phyloP scores from a whole-genome alignment of 2,329 filamentous ascomycete genomes.

The Exophiala spinifera region DNA sequence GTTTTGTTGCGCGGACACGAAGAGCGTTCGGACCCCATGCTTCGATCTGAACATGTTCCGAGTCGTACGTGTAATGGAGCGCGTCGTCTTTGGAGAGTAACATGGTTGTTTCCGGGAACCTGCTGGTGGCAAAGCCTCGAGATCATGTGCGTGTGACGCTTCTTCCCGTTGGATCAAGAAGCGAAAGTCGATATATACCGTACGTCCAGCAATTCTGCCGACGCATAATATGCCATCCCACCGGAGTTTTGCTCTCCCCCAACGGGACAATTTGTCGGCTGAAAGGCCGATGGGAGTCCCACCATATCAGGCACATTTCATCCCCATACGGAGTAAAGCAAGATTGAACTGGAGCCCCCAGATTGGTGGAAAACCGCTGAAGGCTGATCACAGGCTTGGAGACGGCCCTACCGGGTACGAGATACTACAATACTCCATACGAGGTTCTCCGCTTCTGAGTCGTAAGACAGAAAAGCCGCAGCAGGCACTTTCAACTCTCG shows the following conservation, averaged over 20 bases:
- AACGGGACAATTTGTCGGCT: conserved; percentile 7
- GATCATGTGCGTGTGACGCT: no score
- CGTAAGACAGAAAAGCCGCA: no score
- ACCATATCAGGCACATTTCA: conserved; percentile 21
- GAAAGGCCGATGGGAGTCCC: conserved; percentile 9
- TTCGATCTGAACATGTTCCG: conserved; percentile 39
- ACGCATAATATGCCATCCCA: background rate
- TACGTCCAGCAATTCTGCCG: no score
- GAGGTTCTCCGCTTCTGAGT: no score
- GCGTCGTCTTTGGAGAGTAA: conserved; percentile 33
- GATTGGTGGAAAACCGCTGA: no score
- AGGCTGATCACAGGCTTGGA: no score
- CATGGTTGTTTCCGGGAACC: conserved; percentile 7
- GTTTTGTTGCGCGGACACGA: conserved; percentile 39
- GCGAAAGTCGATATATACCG: no score
- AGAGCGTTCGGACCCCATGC: conserved; percentile 41
- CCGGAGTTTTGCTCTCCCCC: conserved; percentile 2
- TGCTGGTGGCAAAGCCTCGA: background rate
- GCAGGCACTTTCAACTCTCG: no score
- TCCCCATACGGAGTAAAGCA: background rate
- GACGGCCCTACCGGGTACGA: no score
- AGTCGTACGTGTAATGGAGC: conserved; percentile 39
- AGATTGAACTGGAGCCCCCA: no score
- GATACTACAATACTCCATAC: no score
- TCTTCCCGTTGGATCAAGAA: no score